phyloP scores from a whole-genome alignment of 2,329 filamentous ascomycete species.

The Pseudocercospora fijiensis region DNA sequence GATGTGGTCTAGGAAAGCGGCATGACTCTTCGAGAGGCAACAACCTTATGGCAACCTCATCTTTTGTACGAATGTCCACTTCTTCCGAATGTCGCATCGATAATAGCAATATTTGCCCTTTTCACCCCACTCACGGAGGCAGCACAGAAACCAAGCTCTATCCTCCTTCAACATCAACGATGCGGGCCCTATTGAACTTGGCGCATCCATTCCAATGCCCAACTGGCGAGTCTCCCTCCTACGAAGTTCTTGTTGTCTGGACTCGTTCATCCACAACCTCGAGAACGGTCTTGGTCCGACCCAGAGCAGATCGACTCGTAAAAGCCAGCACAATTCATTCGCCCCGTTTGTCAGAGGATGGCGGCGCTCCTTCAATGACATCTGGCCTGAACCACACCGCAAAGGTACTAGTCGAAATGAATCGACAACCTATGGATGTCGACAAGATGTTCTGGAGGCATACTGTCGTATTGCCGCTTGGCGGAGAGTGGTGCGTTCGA shows the following conservation, averaged over 20 bases:
- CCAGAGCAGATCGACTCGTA: not conserved
- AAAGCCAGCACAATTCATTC: too few relatives aligned
- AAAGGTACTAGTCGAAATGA: not conserved
- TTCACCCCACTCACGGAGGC: not conserved
- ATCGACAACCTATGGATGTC: not conserved
- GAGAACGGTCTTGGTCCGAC: not conserved
- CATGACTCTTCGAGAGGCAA: slow-evolving; percentile 10
- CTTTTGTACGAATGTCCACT: not conserved
- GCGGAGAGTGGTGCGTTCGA: not conserved
- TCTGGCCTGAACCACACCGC: not conserved
- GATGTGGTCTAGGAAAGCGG: slow-evolving; percentile 11
- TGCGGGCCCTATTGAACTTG: too few relatives aligned
- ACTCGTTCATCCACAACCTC: not conserved
- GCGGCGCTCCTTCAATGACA: not conserved
- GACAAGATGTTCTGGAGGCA: not conserved
- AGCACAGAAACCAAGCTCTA: not conserved
- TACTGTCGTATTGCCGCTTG: too few relatives aligned
- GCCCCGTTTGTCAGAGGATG: not conserved
- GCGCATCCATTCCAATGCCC: not conserved
- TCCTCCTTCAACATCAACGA: not conserved
- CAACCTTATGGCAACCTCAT: slow-evolving; percentile 19
- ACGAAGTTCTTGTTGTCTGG: not conserved
- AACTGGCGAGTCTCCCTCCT: not conserved
- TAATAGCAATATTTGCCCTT: not conserved
- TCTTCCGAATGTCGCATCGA: not conserved